Base-by-base conservation (phyloP, 352 stramenopile species). In the Chrysophaeum taylorii region DNA sequence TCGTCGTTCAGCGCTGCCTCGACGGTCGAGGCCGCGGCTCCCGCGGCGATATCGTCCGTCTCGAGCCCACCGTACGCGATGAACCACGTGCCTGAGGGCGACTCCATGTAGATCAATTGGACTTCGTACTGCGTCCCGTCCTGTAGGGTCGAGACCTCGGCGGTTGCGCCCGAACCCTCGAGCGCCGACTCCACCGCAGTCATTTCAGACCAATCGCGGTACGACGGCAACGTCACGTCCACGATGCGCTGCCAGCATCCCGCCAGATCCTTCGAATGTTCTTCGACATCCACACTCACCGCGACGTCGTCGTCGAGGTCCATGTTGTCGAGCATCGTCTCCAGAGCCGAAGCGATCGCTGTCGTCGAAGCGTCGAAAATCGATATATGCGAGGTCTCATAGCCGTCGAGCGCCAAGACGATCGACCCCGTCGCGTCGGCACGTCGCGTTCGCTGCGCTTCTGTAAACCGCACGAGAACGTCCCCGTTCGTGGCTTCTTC, bases 51-150 rank as follows among this genome's bases (percentile, higher is more conserved):
- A 27, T 57, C 45, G 45, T 5, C 45, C 1, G 57, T 66, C n/a
- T 66, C 57, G 1, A 27, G 25, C 33, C n/a, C 35, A 23, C 23
- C 35, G 36, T 66, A 66, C 1, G 31, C 18, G 12, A 66, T 18
- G 57, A 66, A 66, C 14, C 18, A 66, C 31, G 31, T 43, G 14
- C 57, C 57, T 1, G 31, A 14, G 1, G 16, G 1, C 7, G 2
- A 15, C 2, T 42, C 4, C 14, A 66, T 31, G 12, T 31, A 9
- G 35, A 66, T 2, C 12, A 21, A 23, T 2, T 45, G 36, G 57
- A 66, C 57, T 36, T 66, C 57, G 57, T 66, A 66, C 57, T 66
- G 57, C 57, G 57, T 45, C 14, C 57, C 57, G 41, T 66, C 2
- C 36, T 1, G 4, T 2, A n/a, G 25, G 12, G 27, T 23, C 18